Base-by-base conservation (phyloP, 1,284 basidiomycete genomes). In the Coriolopsis trogii region DNA sequence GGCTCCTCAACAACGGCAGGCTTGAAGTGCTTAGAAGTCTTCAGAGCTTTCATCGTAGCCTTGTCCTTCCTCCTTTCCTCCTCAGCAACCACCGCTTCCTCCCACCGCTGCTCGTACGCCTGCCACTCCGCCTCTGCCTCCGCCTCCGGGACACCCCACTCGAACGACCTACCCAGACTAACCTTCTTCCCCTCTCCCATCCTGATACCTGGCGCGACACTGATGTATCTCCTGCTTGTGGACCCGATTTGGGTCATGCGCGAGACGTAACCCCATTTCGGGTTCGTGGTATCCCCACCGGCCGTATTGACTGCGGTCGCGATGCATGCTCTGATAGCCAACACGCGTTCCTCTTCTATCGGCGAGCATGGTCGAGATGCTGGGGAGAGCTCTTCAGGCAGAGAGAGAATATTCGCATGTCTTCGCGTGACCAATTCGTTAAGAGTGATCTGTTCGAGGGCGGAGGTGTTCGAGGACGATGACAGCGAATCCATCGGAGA, bases 251-350 rank as follows among this genome's bases (percentile, higher is more conserved):
- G 53, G 6, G 64, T 41, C 21, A 63, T 30, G n/a, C 59, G 51
- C 7, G 62, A 49, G 20, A 69, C 62, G 38, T 64, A 60, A 13
- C 52, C 61, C 67, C 67, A 69, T 47, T 64, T 69, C 20, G 67
- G 62, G 41, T 65, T 51, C 6, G 64, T 53, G 2, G 66, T 52
- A 38, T 67, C 62, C 29, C 52, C 53, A 8, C 48, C 48, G 4
- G 64, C 58, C 23, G 49, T 29, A 8, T 51, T 41, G 23, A 67
- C 26, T 2, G 63, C 63, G n/a, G 59, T 39, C 18, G 31, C 28
- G 9, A 66, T 41, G 15, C 40, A 51, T 12, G 48, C 47, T 33
- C 49, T 54, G 21, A 61, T 28, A 6, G 13, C 39, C n/a, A 49
- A 43, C 6, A 53, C 36, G 6, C 58, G 59, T 2, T 49, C 46